A percentile compares a stretch with the other conserved stretches of the same genome.
These are phyloP conservation scores for Crithidia fasciculata DNA, from an alignment of 208 protist genomes.

Conservation along the genomic window DNA sequence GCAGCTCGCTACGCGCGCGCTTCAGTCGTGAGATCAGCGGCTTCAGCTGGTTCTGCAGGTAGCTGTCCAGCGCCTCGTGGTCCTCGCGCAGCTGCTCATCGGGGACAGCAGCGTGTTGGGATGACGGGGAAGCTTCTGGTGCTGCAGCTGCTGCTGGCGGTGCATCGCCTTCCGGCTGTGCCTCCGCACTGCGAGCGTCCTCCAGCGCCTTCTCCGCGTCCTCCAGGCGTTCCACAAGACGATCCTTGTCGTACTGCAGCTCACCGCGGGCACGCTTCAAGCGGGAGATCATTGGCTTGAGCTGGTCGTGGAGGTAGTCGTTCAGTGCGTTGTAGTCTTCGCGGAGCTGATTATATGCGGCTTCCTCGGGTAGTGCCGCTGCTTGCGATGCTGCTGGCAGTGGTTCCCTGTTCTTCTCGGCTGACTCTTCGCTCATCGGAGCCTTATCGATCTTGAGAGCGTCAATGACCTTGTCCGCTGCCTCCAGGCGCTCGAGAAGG, in stretches of 20 bases:
- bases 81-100: constrained; percentile 28
- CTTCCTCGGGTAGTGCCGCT: no score
- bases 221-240: background rate
- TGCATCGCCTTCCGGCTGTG: background rate
- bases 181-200: background rate
- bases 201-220: background rate
- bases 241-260: constrained; percentile 5
- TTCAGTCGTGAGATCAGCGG: constrained; percentile 16
- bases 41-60: constrained; percentile 24
- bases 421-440: no score
- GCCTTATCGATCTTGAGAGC: constrained; percentile 13
- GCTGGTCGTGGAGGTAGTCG: constrained; percentile 14
- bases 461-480: background rate
- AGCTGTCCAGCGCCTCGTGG: constrained; percentile 31
- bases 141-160: background rate
- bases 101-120: background rate
- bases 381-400: no score
- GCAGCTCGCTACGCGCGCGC: constrained; percentile 24
- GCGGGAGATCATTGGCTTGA: constrained; percentile 22
- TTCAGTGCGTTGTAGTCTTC: constrained; percentile 12
- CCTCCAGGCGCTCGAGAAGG: constrained; percentile 3
- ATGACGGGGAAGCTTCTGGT: constrained; percentile 38
- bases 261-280: constrained; percentile 1
- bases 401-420: no score
- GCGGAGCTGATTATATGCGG: no score